phyloP scores from a whole-genome alignment of 306 rosid genomes.

The Sicyos edulis region DNA sequence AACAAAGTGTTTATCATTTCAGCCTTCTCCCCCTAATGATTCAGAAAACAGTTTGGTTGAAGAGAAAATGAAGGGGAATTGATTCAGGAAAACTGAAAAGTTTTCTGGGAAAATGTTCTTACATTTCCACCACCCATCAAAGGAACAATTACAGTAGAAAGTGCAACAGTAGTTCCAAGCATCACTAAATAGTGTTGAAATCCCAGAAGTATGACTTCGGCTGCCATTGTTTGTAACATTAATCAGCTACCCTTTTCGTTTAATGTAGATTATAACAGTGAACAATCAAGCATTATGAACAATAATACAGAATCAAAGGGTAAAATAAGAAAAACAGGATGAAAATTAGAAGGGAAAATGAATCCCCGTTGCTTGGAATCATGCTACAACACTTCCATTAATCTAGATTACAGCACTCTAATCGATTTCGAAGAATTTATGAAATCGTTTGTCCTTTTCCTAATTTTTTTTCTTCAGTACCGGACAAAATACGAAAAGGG shows the following conservation, averaged over 20 bases:
- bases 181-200: constrained; percentile 74
- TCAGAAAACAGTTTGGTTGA: neutral
- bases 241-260: neutral
- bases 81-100: neutral
- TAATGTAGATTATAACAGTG: neutral
- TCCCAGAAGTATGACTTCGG: constrained; percentile 63
- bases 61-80: constrained; percentile 2
- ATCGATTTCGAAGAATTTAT: neutral
- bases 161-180: constrained; percentile 63
- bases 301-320: too few relatives aligned
- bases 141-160: constrained; percentile 58
- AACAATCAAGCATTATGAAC: too few relatives aligned
- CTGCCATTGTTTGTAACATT: constrained; percentile 30
- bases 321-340: neutral
- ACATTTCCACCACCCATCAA: constrained; percentile 93
- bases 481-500: neutral
- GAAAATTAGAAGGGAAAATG: neutral
- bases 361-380: constrained; percentile 3
- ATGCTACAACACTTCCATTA: neutral
- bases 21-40: constrained; percentile 69
- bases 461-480: neutral
- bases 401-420: neutral
- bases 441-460: neutral
- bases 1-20: constrained; percentile 67
- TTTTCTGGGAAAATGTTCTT: constrained; percentile 15